Evolutionary conservation across 345 rosid species (phyloP).

Genomic region (Brassica rapa): DNA sequence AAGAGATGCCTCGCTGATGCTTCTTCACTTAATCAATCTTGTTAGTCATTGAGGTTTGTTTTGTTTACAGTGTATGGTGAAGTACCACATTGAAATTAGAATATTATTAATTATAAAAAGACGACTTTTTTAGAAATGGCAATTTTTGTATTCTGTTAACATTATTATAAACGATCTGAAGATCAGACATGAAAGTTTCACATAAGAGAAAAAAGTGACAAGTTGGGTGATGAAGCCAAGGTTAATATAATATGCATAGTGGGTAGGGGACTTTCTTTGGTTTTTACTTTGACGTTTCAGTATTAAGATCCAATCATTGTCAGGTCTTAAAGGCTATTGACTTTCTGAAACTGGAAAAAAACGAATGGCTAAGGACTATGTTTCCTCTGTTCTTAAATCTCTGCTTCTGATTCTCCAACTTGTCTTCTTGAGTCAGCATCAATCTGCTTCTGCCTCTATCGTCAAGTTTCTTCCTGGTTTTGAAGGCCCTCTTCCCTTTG

Average conservation of each 20-base stretch:
- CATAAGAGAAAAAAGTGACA: not conserved
- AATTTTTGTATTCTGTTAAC: not conserved
- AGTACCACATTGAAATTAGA: not conserved
- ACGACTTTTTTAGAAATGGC: not conserved
- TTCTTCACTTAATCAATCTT: constrained; percentile 33
- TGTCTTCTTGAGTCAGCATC: constrained; percentile 3
- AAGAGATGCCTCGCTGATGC: constrained; percentile 20
- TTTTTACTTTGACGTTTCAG: not conserved
- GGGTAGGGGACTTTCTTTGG: not conserved
- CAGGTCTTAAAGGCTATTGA: not conserved
- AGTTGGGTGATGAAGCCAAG: not conserved
- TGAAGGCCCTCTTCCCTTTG: not conserved
- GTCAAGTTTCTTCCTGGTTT: not conserved
- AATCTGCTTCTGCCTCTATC: not conserved
- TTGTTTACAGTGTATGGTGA: not conserved
- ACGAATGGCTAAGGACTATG: not conserved
- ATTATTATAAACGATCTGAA: not conserved
- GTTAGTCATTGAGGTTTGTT: not conserved
- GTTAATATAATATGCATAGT: not conserved
- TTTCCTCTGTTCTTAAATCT: constrained; percentile 15
- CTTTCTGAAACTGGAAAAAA: not conserved
- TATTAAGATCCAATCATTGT: not conserved
- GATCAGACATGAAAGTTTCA: not conserved
- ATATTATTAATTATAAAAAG: not conserved
- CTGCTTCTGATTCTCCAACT: constrained; percentile 9